phyloP scores from a whole-genome alignment of 2,329 filamentous ascomycete genomes.

The Claviceps paspali region DNA sequence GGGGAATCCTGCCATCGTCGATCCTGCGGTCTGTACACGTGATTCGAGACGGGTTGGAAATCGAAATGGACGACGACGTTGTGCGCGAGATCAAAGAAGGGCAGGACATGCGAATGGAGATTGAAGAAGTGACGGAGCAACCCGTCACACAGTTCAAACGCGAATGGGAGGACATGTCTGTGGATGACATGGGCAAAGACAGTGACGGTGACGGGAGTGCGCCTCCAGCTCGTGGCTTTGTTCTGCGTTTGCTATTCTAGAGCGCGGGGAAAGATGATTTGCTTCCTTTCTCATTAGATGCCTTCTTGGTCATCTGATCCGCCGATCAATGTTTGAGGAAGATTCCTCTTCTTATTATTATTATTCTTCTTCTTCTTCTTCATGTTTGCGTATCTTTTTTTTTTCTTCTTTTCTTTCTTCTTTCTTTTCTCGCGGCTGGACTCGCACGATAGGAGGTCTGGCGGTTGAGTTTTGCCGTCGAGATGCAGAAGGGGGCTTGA shows the following conservation, averaged over 20 bases:
- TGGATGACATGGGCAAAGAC: conserved; percentile 29
- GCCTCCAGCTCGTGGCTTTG: conserved; percentile 4
- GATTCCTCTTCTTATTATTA: too few species aligned
- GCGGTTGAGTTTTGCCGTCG: too few species aligned
- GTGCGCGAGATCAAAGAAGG: conserved; percentile 73
- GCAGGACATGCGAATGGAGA: conserved; percentile 75
- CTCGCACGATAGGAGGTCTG: too few species aligned
- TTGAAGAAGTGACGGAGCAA: conserved; percentile 30
- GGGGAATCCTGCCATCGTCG: conserved; percentile 57
- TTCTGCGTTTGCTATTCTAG: conserved; percentile 10
- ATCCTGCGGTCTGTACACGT: conserved; percentile 59
- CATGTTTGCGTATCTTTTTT: too few species aligned
- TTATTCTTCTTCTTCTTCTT: too few species aligned
- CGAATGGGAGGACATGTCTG: conserved; percentile 48
- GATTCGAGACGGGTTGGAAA: conserved; percentile 58
- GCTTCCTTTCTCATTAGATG: background rate
- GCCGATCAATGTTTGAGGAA: too few species aligned
- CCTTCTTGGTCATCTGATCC: too few species aligned
- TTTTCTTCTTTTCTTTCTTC: too few species aligned
- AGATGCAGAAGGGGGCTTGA: too few species aligned
- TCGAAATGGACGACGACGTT: conserved; percentile 84
- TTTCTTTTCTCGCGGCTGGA: too few species aligned
- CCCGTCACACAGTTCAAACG: conserved; percentile 26
- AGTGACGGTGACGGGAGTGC: conserved; percentile 10
- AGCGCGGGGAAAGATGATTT: background rate